Evolutionary conservation across 305 asterid species (phyloP), one percentile per base, ranked within the genome.

Genomic region (Petunia hybrid): DNA sequence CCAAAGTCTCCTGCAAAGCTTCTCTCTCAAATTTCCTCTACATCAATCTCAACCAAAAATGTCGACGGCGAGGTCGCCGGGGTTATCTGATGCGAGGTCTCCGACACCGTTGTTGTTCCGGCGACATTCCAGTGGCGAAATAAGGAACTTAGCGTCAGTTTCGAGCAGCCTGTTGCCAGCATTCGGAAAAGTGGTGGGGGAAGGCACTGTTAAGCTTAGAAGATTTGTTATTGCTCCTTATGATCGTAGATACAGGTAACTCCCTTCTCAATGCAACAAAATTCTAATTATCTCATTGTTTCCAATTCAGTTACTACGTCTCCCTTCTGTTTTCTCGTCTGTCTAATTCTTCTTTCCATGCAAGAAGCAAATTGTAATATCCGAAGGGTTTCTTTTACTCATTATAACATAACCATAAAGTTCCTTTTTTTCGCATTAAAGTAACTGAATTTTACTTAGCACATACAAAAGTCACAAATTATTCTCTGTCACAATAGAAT

Each of bases 131-230:
- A 88, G 91, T 81, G 88, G 82, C 4, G 90, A 93, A 63, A 83
- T 88, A 6, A 87, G 83, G 69, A 94, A 94, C 87, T 80, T 93
- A 16, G 93, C 98, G 3, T 93, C 98, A 5, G 90, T 94, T 80
- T 94, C 98, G 8, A 93, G 97, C 87, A 94, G 98, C 68, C 83
- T 94, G 65, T 81, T 95, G 91, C 98, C 99, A 60, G 97, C 98
- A 81, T 95, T 93, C 68, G 98, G 99, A 73, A 93, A 95, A 61
- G 88, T 89, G 63, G 85, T 93, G 55, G 97, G 93, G 65, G 97
- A 95, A 81, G 91, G 90, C 68, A 79, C 90, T 35, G 42, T 84
- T 6, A 81, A 74, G n/a, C 83, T 90, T 79, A 82, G 83, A 9
- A 86, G 80, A 89, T 90, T 84, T 83, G 87, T 91, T 45, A 83